Evolutionary conservation across 805 yeast species (phyloP).

Genomic region (Starmerella davenportii): DNA sequence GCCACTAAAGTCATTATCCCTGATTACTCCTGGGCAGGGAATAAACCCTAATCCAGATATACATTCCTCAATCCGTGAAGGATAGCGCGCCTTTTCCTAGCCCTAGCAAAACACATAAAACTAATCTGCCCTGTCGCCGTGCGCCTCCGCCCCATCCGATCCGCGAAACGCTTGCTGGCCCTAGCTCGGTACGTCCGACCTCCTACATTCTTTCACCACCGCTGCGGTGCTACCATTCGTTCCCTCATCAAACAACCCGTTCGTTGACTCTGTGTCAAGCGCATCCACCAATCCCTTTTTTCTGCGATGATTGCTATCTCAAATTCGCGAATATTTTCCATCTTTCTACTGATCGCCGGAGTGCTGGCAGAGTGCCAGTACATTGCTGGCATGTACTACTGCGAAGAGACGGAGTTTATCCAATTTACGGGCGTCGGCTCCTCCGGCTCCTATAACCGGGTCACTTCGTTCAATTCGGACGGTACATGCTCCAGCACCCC

Average conservation of each 20-base stretch:
- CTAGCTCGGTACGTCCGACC: too few relatives aligned
- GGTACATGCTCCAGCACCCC: constrained; percentile 54
- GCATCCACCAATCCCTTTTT: too few relatives aligned
- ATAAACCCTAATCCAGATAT: too few relatives aligned
- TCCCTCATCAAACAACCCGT: constrained; percentile 2
- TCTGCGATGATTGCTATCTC: background rate
- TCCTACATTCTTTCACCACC: constrained; percentile 1
- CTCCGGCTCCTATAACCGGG: constrained; percentile 67
- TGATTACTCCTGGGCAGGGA: too few relatives aligned
- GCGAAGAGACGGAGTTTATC: constrained; percentile 50
- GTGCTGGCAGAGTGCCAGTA: constrained; percentile 29
- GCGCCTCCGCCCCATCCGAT: background rate
- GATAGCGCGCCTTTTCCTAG: constrained; percentile 1
- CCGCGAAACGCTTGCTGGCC: too few relatives aligned
- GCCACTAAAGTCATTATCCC: too few relatives aligned
- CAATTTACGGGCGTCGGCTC: constrained; percentile 59
- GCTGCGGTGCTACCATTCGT: too few relatives aligned
- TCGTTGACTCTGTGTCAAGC: too few relatives aligned
- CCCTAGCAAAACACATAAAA: background rate
- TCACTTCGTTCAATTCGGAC: constrained; percentile 56
- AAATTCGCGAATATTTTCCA: constrained; percentile 12
- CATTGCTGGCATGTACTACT: constrained; percentile 67
- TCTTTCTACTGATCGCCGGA: constrained; percentile 18
- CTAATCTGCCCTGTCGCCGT: background rate
- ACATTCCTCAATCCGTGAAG: constrained; percentile 1